A percentile compares a stretch with the other conserved stretches of the same genome.
phyloP scores from a whole-genome alignment of 805 yeast genomes.

The Ogataea paraovalis region DNA sequence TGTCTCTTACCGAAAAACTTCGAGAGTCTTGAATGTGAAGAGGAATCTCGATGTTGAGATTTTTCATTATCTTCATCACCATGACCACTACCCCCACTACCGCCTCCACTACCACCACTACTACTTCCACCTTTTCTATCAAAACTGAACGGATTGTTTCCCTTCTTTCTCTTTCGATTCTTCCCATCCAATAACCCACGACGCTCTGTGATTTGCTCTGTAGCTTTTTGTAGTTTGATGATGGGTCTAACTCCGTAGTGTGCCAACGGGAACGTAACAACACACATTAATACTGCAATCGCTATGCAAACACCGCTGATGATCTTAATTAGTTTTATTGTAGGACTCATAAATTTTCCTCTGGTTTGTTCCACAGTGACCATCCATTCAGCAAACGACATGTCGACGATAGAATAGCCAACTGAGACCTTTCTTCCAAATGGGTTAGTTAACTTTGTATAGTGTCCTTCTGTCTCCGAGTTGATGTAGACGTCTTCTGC shows the following conservation, averaged over 20 bases:
- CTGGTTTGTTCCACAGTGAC: constrained; percentile 65
- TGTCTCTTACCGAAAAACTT: neutral
- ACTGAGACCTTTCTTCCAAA: constrained; percentile 43
- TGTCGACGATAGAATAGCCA: constrained; percentile 49
- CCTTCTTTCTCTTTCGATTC: constrained; percentile 13
- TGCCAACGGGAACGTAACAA: constrained; percentile 78
- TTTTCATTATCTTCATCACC: neutral
- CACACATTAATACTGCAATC: constrained; percentile 66
- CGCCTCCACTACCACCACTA: neutral
- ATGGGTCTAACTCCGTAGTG: constrained; percentile 85
- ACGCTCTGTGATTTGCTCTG: constrained; percentile 60
- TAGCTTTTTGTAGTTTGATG: constrained; percentile 71
- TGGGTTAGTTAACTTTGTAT: constrained; percentile 35
- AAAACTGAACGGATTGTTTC: constrained; percentile 17
- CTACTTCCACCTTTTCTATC: constrained; percentile 4
- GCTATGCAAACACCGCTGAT: constrained; percentile 77
- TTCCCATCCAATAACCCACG: constrained; percentile 24
- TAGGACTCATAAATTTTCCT: constrained; percentile 57
- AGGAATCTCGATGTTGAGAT: neutral
- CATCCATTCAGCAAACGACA: constrained; percentile 57
- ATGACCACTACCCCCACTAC: neutral
- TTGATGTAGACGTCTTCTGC: constrained; percentile 19
- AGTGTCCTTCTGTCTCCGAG: constrained; percentile 37
- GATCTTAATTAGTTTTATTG: constrained; percentile 55
- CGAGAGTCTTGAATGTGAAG: neutral